phyloP scores from a whole-genome alignment of 257 asterid genomes.

The Jasminum sambac region DNA sequence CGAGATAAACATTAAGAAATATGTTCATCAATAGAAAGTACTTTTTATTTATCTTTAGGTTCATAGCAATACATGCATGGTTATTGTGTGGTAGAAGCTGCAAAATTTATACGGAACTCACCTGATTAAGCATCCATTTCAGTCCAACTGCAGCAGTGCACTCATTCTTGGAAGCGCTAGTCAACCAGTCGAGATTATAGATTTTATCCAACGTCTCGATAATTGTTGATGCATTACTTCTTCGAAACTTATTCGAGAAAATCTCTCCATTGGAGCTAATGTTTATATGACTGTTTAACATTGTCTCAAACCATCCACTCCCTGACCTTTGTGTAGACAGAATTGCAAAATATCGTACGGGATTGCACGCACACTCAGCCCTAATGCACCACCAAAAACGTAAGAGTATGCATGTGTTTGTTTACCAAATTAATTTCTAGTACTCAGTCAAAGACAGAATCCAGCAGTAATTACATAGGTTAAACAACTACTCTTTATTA shows the following conservation, averaged over 20 bases:
- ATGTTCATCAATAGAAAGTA: background rate
- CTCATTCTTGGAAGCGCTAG: constrained; percentile 94
- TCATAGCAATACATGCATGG: background rate
- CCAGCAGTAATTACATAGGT: too few relatives aligned
- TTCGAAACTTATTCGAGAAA: constrained; percentile 75
- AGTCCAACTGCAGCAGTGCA: constrained; percentile 98
- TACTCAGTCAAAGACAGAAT: too few relatives aligned
- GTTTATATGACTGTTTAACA: constrained; percentile 76
- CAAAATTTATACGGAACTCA: constrained; percentile 27
- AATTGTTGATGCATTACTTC: constrained; percentile 64
- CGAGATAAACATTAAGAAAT: background rate
- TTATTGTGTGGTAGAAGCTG: background rate
- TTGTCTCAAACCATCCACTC: constrained; percentile 94
- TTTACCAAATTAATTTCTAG: too few relatives aligned
- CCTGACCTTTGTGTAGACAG: constrained; percentile 92
- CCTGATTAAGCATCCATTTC: constrained; percentile 99
- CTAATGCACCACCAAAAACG: constrained; percentile 39
- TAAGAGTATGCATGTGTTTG: background rate
- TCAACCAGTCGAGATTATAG: constrained; percentile 72
- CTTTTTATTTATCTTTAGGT: background rate
- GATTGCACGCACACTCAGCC: constrained; percentile 81
- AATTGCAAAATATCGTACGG: constrained; percentile 78
- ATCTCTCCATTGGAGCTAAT: constrained; percentile 92
- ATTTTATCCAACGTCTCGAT: constrained; percentile 70
- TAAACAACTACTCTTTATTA: too few relatives aligned